phyloP scores from a whole-genome alignment of 2,329 filamentous ascomycete species.

The Fusarium lateritium region DNA sequence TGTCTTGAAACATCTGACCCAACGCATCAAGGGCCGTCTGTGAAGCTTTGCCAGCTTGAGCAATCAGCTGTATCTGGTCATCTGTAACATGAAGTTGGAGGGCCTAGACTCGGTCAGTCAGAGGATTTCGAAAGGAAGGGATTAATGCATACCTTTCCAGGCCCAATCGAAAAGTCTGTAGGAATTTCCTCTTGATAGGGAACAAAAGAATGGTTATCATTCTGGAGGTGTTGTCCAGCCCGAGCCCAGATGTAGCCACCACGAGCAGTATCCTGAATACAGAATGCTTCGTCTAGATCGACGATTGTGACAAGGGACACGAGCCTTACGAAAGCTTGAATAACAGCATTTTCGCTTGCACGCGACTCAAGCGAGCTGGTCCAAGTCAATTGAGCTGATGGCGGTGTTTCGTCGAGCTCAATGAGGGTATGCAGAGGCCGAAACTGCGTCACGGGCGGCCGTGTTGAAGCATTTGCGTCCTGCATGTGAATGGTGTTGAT shows the following conservation, averaged over 20 bases:
- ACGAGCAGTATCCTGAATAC: conserved; percentile 8
- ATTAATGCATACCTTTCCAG: conserved; percentile 15
- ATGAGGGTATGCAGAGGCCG: conserved; percentile 25
- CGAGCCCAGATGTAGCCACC: conserved; percentile 4
- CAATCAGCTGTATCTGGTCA: background rate
- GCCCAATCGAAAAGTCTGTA: conserved; percentile 25
- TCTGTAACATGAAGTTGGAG: background rate
- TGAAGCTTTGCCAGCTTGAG: background rate
- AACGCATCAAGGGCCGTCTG: conserved; percentile 4
- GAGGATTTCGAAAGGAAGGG: fast-evolving
- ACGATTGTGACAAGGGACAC: conserved; percentile 13
- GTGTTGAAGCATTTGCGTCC: background rate
- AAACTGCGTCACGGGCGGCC: conserved; percentile 30
- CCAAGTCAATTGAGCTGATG: conserved; percentile 3
- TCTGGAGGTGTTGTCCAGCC: background rate
- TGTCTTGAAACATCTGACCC: conserved; percentile 9
- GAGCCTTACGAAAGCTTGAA: conserved; percentile 17
- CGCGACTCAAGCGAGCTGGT: background rate
- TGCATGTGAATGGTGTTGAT: conserved; percentile 17
- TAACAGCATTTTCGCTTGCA: background rate
- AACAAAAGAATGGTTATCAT: background rate
- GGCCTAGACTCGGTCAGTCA: background rate
- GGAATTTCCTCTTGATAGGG: background rate
- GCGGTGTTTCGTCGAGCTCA: background rate
- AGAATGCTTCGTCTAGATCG: conserved; percentile 3